These are phyloP conservation scores for Quercus tomentella DNA, from an alignment of 331 rosid species.

Conservation along the genomic window DNA sequence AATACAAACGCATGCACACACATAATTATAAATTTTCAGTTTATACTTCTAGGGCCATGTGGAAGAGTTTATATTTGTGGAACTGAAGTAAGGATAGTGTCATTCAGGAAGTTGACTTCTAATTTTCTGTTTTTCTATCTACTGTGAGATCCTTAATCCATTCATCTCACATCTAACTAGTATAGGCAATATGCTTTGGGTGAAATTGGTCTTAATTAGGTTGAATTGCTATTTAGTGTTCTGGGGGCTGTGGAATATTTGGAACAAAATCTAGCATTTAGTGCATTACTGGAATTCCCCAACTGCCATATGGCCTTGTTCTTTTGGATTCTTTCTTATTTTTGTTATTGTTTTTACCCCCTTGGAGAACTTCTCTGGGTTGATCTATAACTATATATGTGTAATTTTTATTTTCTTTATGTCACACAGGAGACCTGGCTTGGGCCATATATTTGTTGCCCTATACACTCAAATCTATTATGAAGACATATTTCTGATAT, in stretches of 20 bases:
- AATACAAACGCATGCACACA: too few species aligned
- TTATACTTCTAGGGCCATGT: slow-evolving; percentile 4
- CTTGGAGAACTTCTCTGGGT: not conserved
- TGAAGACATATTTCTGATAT: not conserved
- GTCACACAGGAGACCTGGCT: not conserved
- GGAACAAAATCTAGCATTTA: not conserved
- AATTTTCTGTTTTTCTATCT: not conserved
- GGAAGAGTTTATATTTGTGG: not conserved
- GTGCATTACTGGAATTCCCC: not conserved
- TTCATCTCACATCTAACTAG: not conserved
- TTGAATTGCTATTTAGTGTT: not conserved
- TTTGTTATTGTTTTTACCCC: not conserved
- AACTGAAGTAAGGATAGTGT: not conserved
- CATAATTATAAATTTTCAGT: not conserved
- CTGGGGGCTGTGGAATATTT: not conserved
- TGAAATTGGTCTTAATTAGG: not conserved
- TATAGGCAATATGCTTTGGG: not conserved
- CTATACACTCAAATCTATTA: not conserved
- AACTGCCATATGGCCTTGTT: not conserved
- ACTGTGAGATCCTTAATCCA: not conserved
- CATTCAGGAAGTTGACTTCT: not conserved
- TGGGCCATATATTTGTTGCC: not conserved
- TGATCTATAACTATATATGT: not conserved
- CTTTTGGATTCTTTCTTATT: not conserved
- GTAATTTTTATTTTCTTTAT: not conserved